Conservation (phyloP, 495 filamentous ascomycete species). For the Pyrenula aspistea region DNA sequence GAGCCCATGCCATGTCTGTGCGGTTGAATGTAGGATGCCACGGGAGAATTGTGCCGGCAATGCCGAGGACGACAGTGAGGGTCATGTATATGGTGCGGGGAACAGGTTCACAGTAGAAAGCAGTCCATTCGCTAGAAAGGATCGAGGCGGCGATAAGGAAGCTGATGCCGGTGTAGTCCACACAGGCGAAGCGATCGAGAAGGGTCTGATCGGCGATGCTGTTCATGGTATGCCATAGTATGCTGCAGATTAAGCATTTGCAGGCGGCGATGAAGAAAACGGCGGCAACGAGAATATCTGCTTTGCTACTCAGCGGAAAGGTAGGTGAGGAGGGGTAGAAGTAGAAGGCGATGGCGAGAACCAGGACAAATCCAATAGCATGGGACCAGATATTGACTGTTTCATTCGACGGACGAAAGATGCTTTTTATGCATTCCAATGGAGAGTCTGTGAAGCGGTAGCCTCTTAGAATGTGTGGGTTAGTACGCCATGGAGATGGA, state of each 20-base stretch:
- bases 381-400: slow-evolving; percentile 98
- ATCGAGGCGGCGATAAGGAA: slow-evolving; percentile 93
- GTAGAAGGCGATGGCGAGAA: slow-evolving; percentile 87
- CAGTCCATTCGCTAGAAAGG: slow-evolving; percentile 96
- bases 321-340: slow-evolving; percentile 83
- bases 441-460: slow-evolving; percentile 91
- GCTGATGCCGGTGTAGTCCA: slow-evolving; percentile 97
- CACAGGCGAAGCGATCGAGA: slow-evolving; percentile 92
- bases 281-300: slow-evolving; percentile 79
- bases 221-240: slow-evolving; percentile 98
- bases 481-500: slow-evolving; percentile 85
- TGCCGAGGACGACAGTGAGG: slow-evolving; percentile 66
- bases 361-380: slow-evolving; percentile 70
- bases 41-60: slow-evolving; percentile 82
- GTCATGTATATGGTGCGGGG: slow-evolving; percentile 81
- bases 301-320: slow-evolving; percentile 73
- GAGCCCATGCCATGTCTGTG: slow-evolving; percentile 77
- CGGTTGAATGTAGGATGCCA: slow-evolving; percentile 97
- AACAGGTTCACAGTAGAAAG: slow-evolving; percentile 91
- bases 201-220: slow-evolving; percentile 78
- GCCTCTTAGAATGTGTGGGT: slow-evolving; percentile 80
- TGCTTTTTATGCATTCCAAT: slow-evolving; percentile 70
- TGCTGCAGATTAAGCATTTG: slow-evolving; percentile 91
- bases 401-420: slow-evolving; percentile 81
- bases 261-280: slow-evolving; percentile 95